These are phyloP conservation scores for Erigeron canadensis DNA, from an alignment of 129 eudicot genomes.

Conservation along the genomic window DNA sequence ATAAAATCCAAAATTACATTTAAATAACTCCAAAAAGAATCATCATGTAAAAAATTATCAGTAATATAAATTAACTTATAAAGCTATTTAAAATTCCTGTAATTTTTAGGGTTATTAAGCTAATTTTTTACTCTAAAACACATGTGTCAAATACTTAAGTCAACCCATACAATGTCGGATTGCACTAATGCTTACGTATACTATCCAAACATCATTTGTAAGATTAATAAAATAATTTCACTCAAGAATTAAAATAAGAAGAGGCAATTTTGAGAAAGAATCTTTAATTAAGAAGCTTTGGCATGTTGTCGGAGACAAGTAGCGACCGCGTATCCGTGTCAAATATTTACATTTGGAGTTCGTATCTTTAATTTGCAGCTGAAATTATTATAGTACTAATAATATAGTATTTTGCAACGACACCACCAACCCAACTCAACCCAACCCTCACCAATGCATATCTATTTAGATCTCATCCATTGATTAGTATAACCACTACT, in stretches of 20 bases:
- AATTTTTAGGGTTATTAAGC: too few relatives aligned
- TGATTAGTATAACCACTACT: constrained; percentile 32
- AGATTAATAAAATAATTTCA: not conserved
- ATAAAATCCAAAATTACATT: too few relatives aligned
- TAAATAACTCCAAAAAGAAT: too few relatives aligned
- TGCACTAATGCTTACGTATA: not conserved
- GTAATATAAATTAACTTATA: too few relatives aligned
- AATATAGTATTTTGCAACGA: constrained; percentile 27
- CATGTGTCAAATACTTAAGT: not conserved
- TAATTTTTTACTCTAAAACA: too few relatives aligned
- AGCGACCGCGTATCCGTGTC: constrained; percentile 17
- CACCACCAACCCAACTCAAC: constrained; percentile 25
- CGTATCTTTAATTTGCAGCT: constrained; percentile 7
- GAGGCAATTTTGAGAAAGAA: not conserved
- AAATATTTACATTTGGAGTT: constrained; percentile 11
- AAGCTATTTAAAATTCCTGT: too few relatives aligned
- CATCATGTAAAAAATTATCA: too few relatives aligned
- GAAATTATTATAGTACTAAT: constrained; percentile 15
- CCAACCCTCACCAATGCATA: constrained; percentile 11
- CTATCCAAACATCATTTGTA: not conserved
- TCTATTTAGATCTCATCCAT: constrained; percentile 31
- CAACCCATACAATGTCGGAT: not conserved
- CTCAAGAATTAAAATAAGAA: not conserved
- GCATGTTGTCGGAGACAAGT: constrained; percentile 23
- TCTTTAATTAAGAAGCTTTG: not conserved